Percentiles rank a stretch among this genome's conserved stretches.
Evolutionary conservation across 2,329 filamentous ascomycete genomes (phyloP).

Genomic region (Colletotrichum cereale): DNA sequence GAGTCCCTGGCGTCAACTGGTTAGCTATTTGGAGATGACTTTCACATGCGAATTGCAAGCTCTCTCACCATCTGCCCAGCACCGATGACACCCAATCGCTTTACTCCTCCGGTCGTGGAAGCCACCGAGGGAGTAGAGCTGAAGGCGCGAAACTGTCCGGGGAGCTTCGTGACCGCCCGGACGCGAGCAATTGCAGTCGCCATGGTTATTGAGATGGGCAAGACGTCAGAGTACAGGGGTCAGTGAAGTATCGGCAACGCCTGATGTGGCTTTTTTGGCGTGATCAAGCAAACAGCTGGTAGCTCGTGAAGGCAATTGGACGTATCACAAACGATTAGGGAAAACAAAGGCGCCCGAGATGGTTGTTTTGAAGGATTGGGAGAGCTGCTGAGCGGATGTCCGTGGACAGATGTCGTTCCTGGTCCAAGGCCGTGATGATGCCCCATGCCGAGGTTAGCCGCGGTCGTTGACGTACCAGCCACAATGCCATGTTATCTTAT

Average conservation of each 20-base stretch:
- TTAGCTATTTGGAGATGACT: slow-evolving; percentile 41
- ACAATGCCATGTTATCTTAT: background rate
- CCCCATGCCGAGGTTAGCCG: slow-evolving; percentile 55
- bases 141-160: slow-evolving; percentile 70
- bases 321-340: background rate
- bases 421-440: slow-evolving; percentile 25
- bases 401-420: slow-evolving; percentile 29
- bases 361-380: slow-evolving; percentile 23
- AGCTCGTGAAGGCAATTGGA: background rate
- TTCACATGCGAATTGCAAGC: slow-evolving; percentile 52
- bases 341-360: background rate
- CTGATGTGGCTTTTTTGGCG: background rate
- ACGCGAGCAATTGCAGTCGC: slow-evolving; percentile 37
- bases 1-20: slow-evolving; percentile 73
- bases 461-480: slow-evolving; percentile 46
- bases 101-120: slow-evolving; percentile 75
- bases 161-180: slow-evolving; percentile 40
- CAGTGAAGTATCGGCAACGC: slow-evolving; percentile 1
- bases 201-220: slow-evolving; percentile 26
- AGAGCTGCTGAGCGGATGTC: slow-evolving; percentile 20
- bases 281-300: background rate
- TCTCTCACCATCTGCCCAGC: slow-evolving; percentile 91
- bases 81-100: slow-evolving; percentile 90
- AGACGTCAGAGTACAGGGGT: slow-evolving; percentile 35
- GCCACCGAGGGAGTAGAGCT: slow-evolving; percentile 73